Evolutionary conservation across 2,329 filamentous ascomycete species (phyloP).

Genomic region (Neonectria punicea): DNA sequence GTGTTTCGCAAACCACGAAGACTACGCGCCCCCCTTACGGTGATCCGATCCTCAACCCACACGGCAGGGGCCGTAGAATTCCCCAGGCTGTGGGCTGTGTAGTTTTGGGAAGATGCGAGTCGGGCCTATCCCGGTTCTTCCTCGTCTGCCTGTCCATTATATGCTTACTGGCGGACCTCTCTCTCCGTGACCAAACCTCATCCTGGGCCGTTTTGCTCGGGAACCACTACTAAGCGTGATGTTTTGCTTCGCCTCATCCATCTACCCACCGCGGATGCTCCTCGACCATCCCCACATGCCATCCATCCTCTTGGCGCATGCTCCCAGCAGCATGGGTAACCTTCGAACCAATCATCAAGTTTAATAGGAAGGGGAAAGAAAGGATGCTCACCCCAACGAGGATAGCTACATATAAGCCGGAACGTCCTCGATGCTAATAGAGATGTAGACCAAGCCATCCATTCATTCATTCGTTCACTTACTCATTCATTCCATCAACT

Average conservation of each 20-base stretch:
- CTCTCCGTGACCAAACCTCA: neutral
- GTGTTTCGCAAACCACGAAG: slow-evolving; percentile 27
- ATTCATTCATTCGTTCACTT: slow-evolving; percentile 1
- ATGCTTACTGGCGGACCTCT: neutral
- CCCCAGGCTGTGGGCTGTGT: slow-evolving; percentile 2
- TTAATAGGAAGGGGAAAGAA: slow-evolving; percentile 5
- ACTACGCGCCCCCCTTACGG: slow-evolving; percentile 21
- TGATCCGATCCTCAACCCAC: slow-evolving; percentile 24
- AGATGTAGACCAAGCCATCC: slow-evolving; percentile 15
- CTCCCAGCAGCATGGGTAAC: neutral
- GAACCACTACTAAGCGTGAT: neutral
- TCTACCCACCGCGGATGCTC: slow-evolving; percentile 1
- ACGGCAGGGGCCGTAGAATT: slow-evolving; percentile 22
- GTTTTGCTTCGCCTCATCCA: slow-evolving; percentile 8
- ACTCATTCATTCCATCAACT: slow-evolving; percentile 7
- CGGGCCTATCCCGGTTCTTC: slow-evolving; percentile 16
- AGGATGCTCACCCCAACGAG: neutral
- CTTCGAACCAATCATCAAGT: slow-evolving; percentile 4
- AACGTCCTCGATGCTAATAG: slow-evolving; percentile 2
- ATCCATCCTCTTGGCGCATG: neutral
- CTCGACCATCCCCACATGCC: neutral
- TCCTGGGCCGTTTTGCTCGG: neutral
- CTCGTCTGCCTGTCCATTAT: neutral
- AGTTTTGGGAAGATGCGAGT: neutral
- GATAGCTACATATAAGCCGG: slow-evolving; percentile 7